Conservation (phyloP, 106 monocot genomes). For the Iris macrosiphon region DNA sequence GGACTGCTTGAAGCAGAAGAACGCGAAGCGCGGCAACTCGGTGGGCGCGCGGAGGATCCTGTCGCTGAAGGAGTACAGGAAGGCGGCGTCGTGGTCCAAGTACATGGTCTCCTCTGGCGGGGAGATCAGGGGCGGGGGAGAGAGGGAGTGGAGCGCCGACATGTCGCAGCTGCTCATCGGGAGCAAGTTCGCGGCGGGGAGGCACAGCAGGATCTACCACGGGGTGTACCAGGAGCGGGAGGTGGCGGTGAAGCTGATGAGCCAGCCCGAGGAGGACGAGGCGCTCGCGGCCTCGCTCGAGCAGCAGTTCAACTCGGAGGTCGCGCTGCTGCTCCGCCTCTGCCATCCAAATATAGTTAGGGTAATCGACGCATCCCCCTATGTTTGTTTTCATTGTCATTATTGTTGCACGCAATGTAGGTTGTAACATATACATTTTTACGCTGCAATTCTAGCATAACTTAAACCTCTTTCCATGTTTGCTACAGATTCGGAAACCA, state of each 20-base stretch:
- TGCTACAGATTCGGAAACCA: too few species aligned
- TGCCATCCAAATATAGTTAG: constrained; percentile 84
- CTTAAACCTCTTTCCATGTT: too few species aligned
- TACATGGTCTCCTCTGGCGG: constrained; percentile 78
- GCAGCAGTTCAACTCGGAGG: constrained; percentile 81
- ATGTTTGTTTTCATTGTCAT: not conserved
- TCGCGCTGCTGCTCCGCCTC: constrained; percentile 56
- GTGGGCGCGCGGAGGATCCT: constrained; percentile 38
- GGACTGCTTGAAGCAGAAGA: constrained; percentile 54
- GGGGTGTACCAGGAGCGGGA: constrained; percentile 74
- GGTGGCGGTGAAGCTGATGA: constrained; percentile 89
- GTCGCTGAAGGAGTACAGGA: constrained; percentile 76
- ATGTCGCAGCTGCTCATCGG: constrained; percentile 88
- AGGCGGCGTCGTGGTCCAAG: constrained; percentile 85
- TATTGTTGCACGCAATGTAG: too few species aligned
- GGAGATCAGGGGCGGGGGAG: constrained; percentile 54
- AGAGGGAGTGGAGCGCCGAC: constrained; percentile 95
- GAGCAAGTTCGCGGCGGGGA: constrained; percentile 72
- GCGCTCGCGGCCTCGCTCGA: constrained; percentile 50
- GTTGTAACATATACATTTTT: too few species aligned
- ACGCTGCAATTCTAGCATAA: too few species aligned
- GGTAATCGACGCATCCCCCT: constrained; percentile 35
- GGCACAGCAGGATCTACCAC: constrained; percentile 84
- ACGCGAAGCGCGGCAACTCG: not conserved
- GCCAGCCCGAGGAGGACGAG: constrained; percentile 85